These are phyloP conservation scores for Pseudogymnoascus sp. DNA, from an alignment of 2,329 filamentous ascomycete genomes.

Conservation along the genomic window DNA sequence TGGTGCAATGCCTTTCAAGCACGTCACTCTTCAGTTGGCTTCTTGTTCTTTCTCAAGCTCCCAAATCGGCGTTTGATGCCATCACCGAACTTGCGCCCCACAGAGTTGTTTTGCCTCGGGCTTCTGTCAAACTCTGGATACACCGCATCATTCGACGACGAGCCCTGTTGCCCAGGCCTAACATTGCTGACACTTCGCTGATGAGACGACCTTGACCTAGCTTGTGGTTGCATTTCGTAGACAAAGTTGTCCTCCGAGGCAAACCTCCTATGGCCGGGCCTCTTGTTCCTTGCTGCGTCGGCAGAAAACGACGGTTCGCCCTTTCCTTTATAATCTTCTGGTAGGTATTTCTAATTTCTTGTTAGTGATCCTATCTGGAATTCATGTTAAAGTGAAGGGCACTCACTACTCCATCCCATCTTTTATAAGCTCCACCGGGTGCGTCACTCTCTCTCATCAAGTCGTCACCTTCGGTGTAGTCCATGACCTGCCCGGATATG, in stretches of 20 bases:
- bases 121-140: constrained; percentile 14
- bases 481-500: constrained; percentile 58
- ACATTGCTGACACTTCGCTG: constrained; percentile 40
- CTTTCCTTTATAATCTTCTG: constrained; percentile 74
- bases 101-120: constrained; percentile 27
- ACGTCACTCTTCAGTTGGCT: constrained; percentile 13
- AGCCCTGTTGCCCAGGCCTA: constrained; percentile 9
- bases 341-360: constrained; percentile 53
- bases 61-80: constrained; percentile 47
- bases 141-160: neutral
- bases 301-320: constrained; percentile 67
- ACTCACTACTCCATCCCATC: constrained; percentile 66
- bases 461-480: constrained; percentile 80
- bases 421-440: constrained; percentile 65
- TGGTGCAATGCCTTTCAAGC: neutral
- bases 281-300: constrained; percentile 54
- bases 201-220: constrained; percentile 24
- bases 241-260: constrained; percentile 27
- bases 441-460: constrained; percentile 68
- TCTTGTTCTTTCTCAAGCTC: constrained; percentile 41
- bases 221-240: constrained; percentile 43
- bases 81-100: constrained; percentile 37
- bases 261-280: constrained; percentile 23
- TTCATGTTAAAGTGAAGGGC: neutral
- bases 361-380: constrained; percentile 13